Percentiles rank a stretch among this genome's conserved stretches.
phyloP scores from a whole-genome alignment of 129 eudicot genomes.

The Arctium minus region DNA sequence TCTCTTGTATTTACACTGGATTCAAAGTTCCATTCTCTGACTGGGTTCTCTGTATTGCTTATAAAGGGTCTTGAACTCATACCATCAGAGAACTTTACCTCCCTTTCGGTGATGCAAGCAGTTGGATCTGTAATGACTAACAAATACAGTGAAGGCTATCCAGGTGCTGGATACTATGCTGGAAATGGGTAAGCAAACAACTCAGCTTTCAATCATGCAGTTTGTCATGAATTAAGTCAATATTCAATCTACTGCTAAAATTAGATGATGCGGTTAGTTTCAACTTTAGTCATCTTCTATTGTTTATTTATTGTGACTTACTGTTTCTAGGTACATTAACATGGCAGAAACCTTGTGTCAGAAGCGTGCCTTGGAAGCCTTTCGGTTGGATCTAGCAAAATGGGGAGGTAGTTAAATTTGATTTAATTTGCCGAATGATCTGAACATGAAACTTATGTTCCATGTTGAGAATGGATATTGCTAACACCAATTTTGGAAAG shows the following conservation, averaged over 20 bases:
- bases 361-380: constrained; percentile 99
- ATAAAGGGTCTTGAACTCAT: constrained; percentile 91
- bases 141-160: constrained; percentile 99
- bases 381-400: constrained; percentile 93
- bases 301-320: background rate
- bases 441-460: background rate
- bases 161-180: constrained; percentile 99
- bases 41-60: background rate
- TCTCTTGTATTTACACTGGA: background rate
- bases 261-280: background rate
- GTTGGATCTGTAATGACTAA: constrained; percentile 99
- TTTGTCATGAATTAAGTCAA: background rate
- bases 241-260: background rate
- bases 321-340: constrained; percentile 73
- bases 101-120: constrained; percentile 99
- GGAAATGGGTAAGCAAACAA: constrained; percentile 84
- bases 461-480: background rate
- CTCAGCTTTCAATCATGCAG: background rate
- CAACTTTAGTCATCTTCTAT: constrained; percentile 10
- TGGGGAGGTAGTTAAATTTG: constrained; percentile 80
- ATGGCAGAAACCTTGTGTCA: constrained; percentile 98
- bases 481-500: background rate
- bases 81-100: constrained; percentile 95
- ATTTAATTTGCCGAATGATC: background rate
- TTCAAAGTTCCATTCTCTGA: background rate